These are phyloP conservation scores for Sisymbrium altissimum DNA, from an alignment of 345 rosid species.

Conservation along the genomic window DNA sequence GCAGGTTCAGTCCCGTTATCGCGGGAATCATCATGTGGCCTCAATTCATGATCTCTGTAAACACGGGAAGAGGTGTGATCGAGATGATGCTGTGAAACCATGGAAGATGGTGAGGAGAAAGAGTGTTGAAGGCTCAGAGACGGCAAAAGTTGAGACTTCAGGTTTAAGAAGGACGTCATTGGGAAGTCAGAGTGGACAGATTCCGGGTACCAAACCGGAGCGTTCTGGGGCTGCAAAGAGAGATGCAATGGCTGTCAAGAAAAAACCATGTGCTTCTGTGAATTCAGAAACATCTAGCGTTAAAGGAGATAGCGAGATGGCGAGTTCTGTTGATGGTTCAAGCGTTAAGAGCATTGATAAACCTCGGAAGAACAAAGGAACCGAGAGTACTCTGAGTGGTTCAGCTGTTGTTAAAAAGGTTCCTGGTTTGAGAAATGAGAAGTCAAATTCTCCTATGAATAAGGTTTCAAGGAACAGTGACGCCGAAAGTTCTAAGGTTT, in stretches of 20 bases:
- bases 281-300: constrained; percentile 21
- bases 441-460: background rate
- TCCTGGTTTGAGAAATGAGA: constrained; percentile 15
- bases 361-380: constrained; percentile 17
- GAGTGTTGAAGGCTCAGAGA: constrained; percentile 17
- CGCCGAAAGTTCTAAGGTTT: constrained; percentile 13
- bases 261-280: constrained; percentile 17
- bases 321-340: constrained; percentile 20
- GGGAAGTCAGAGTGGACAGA: constrained; percentile 2
- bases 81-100: constrained; percentile 35
- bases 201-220: constrained; percentile 15
- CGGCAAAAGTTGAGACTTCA: constrained; percentile 18
- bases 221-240: constrained; percentile 18
- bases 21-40: constrained; percentile 42
- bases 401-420: constrained; percentile 26
- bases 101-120: constrained; percentile 29
- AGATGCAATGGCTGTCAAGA: constrained; percentile 15
- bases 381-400: constrained; percentile 1
- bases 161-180: constrained; percentile 23
- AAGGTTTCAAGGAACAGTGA: constrained; percentile 27
- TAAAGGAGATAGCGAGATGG: background rate
- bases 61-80: constrained; percentile 37
- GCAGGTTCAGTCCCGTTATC: constrained; percentile 56
- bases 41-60: constrained; percentile 91
- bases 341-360: constrained; percentile 28